Conservation (phyloP, 2,329 filamentous ascomycete genomes). For the Fragosphaeria purpurea region DNA sequence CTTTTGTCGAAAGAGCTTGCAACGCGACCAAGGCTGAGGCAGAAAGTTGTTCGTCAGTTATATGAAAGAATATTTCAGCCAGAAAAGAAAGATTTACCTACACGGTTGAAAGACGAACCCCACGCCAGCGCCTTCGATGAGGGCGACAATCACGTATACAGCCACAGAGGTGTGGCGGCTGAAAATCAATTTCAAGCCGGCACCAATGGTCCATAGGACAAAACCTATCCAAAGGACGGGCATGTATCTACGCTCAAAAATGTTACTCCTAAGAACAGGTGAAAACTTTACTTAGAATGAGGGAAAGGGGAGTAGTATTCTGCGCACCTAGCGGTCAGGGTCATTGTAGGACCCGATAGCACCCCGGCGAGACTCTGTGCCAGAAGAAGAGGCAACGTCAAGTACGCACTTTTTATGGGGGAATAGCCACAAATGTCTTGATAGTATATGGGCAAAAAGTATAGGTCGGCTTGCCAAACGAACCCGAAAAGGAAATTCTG, state of each 20-base stretch:
- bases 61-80: too few relatives aligned
- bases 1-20: conserved; percentile 13
- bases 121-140: conserved; percentile 19
- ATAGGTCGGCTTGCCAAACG: conserved; percentile 38
- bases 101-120: conserved; percentile 19
- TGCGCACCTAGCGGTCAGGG: conserved; percentile 14
- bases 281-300: too few relatives aligned
- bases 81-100: conserved; percentile 1
- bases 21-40: conserved; percentile 18
- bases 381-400: conserved; percentile 17
- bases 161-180: conserved; percentile 11
- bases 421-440: conserved; percentile 16
- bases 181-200: conserved; percentile 18
- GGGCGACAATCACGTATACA: conserved; percentile 14
- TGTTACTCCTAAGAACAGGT: neutral
- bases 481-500: conserved; percentile 34
- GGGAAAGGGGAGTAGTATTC: neutral
- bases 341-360: conserved; percentile 16
- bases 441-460: conserved; percentile 19
- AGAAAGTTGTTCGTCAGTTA: too few relatives aligned
- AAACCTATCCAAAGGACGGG: conserved; percentile 16
- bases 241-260: conserved; percentile 4
- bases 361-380: conserved; percentile 16
- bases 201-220: conserved; percentile 17
- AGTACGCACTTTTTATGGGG: conserved; percentile 16